Percentiles rank a stretch among this genome's conserved stretches.
phyloP scores from a whole-genome alignment of 257 asterid species.

The Solanum chaucha region DNA sequence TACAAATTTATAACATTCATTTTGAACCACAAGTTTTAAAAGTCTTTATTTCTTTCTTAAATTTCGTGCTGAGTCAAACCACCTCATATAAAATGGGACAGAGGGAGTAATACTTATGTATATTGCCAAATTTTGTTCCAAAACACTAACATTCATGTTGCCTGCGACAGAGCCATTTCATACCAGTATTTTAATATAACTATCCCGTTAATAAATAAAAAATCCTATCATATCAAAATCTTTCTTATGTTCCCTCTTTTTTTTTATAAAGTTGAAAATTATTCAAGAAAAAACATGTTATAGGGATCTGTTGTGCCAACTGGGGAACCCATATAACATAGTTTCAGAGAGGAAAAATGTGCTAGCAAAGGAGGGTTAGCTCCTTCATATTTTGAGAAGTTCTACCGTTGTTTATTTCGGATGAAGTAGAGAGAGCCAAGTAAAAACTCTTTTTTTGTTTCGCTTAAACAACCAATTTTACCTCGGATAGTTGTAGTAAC shows the following conservation, averaged over 20 bases:
- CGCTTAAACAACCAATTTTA: not conserved
- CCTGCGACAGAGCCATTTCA: no score
- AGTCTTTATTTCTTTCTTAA: no score
- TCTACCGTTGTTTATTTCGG: not conserved
- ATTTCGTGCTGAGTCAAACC: no score
- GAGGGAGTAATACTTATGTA: no score
- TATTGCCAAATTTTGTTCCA: no score
- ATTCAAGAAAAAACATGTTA: not conserved
- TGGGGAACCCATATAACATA: not conserved
- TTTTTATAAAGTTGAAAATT: not conserved
- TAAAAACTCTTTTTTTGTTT: not conserved
- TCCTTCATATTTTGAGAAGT: not conserved
- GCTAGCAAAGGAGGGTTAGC: not conserved
- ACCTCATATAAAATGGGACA: no score
- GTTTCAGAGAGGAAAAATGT: not conserved
- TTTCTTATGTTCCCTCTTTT: not conserved
- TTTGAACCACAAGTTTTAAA: no score
- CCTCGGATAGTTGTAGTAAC: not conserved
- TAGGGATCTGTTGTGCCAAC: not conserved
- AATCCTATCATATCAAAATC: not conserved
- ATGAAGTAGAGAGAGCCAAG: not conserved
- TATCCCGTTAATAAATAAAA: no score
- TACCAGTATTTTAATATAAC: no score
- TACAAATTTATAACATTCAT: no score
- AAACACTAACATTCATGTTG: no score